phyloP scores from a whole-genome alignment of 2,329 filamentous ascomycete species.

The Aspergillus sp. region DNA sequence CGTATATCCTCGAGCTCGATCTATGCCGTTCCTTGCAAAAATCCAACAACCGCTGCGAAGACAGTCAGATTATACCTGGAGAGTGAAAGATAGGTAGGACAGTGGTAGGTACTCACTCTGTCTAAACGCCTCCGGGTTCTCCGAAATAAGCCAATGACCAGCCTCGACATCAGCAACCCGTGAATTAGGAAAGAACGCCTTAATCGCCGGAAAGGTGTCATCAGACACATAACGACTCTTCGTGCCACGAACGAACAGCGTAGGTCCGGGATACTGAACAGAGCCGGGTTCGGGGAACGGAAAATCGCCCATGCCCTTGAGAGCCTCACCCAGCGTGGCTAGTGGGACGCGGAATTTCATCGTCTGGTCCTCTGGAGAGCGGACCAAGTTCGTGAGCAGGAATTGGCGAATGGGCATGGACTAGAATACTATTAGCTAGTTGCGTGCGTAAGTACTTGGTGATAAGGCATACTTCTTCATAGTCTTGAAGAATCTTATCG shows the following conservation, averaged over 20 bases:
- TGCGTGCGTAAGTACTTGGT: background rate
- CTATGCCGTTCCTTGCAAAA: slow-evolving; percentile 27
- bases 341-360: slow-evolving; percentile 81
- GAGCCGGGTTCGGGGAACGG: slow-evolving; percentile 74
- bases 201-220: slow-evolving; percentile 40
- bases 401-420: slow-evolving; percentile 82
- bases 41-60: slow-evolving; percentile 33
- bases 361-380: slow-evolving; percentile 50
- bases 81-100: background rate
- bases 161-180: slow-evolving; percentile 42
- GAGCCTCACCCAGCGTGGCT: slow-evolving; percentile 62
- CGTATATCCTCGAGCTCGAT: background rate
- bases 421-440: slow-evolving; percentile 29
- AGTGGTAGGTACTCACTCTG: slow-evolving; percentile 29
- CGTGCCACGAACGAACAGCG: slow-evolving; percentile 67
- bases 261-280: slow-evolving; percentile 70
- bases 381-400: slow-evolving; percentile 79
- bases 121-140: slow-evolving; percentile 45
- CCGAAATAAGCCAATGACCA: slow-evolving; percentile 47
- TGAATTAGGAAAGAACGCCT: slow-evolving; percentile 43
- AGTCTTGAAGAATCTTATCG: slow-evolving; percentile 72
- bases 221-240: slow-evolving; percentile 42
- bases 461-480: slow-evolving; percentile 60
- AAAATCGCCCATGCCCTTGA: slow-evolving; percentile 83
- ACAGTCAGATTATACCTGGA: background rate